Percentiles rank a stretch among this genome's conserved stretches.
Conservation (phyloP, 352 stramenopile species). For the Pythium rishiriense region DNA sequence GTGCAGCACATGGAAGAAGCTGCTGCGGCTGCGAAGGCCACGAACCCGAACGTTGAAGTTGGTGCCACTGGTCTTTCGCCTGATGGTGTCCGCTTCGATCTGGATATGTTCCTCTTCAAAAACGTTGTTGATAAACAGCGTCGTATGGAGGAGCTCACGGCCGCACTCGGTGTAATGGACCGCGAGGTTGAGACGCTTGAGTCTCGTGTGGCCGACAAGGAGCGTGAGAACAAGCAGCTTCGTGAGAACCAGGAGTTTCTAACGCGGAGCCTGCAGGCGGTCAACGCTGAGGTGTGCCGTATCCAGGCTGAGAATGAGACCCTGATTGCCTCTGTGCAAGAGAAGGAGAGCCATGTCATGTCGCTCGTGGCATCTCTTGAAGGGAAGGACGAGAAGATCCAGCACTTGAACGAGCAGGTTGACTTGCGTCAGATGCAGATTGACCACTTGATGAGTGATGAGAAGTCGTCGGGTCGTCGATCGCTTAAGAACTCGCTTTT, state of each 20-base stretch:
- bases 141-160: slow-evolving; percentile 62
- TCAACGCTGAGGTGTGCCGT: slow-evolving; percentile 53
- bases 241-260: slow-evolving; percentile 53
- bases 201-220: slow-evolving; percentile 47
- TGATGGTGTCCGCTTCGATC: slow-evolving; percentile 46
- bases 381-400: slow-evolving; percentile 66
- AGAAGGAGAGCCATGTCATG: slow-evolving; percentile 59
- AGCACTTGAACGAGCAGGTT: slow-evolving; percentile 61
- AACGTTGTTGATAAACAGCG: slow-evolving; percentile 70
- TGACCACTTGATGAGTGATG: slow-evolving; percentile 39
- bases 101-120: slow-evolving; percentile 80
- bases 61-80: slow-evolving; percentile 6
- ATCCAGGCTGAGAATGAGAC: slow-evolving; percentile 60
- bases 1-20: slow-evolving; percentile 54
- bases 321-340: slow-evolving; percentile 48
- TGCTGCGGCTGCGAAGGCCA: slow-evolving; percentile 25
- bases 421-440: slow-evolving; percentile 53
- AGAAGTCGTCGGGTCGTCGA: slow-evolving; percentile 24
- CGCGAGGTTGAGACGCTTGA: slow-evolving; percentile 66
- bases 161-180: slow-evolving; percentile 65
- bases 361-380: slow-evolving; percentile 59
- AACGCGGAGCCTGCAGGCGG: slow-evolving; percentile 46
- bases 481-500: slow-evolving; percentile 26
- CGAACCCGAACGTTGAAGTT: background rate
- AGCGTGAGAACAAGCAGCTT: slow-evolving; percentile 55